Percentiles rank a stretch among this genome's conserved stretches.
Conservation (phyloP, 2,329 filamentous ascomycete species). For the Bipolaris zeicola region DNA sequence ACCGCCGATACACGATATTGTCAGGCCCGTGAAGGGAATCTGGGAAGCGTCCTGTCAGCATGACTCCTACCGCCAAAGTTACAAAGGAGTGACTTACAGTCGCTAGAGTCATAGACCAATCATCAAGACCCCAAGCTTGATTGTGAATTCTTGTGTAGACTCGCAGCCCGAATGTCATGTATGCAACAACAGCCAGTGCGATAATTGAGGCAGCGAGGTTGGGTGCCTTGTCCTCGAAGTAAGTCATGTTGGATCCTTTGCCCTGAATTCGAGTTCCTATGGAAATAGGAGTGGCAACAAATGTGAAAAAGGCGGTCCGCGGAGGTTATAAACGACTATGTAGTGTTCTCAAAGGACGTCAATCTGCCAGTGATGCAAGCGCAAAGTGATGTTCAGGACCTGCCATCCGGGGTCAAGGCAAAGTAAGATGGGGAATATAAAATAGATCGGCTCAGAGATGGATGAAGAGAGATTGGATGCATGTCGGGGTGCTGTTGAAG, state of each 20-base stretch:
- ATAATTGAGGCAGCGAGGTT: constrained; percentile 11
- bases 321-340: not conserved
- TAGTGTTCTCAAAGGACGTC: not conserved
- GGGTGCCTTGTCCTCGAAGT: constrained; percentile 12
- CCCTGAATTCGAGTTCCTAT: not conserved
- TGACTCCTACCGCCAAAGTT: not conserved
- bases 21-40: constrained; percentile 13
- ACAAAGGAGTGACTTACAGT: not conserved
- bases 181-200: constrained; percentile 6
- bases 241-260: constrained; percentile 7
- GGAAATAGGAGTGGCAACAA: not conserved
- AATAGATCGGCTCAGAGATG: constrained; percentile 1
- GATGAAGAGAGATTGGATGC: constrained; percentile 3
- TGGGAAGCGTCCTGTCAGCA: not conserved
- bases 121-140: constrained; percentile 13
- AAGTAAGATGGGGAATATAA: not conserved
- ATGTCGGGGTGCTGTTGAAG: constrained; percentile 5
- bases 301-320: not conserved
- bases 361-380: not conserved
- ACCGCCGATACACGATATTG: constrained; percentile 13
- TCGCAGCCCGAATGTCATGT: constrained; percentile 8
- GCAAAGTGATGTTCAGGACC: not conserved
- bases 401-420: not conserved
- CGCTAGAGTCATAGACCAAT: constrained; percentile 14
- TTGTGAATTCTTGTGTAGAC: constrained; percentile 15